Base-by-base conservation (phyloP, 805 yeast genomes). In the Yamadazyma akitaensis region DNA sequence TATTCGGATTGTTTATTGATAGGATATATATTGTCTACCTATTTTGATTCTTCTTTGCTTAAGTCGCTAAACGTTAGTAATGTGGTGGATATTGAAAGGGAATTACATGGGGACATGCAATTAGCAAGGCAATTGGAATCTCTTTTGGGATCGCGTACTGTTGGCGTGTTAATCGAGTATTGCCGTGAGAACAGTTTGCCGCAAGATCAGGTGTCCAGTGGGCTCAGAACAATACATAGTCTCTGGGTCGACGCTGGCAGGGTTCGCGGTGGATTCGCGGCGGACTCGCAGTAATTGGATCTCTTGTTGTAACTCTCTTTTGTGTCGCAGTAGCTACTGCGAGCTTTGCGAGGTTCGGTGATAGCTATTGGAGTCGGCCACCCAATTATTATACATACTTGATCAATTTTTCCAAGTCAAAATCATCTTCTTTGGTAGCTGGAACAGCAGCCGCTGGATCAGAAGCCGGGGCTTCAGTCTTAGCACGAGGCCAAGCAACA, bases 391-490 rank as follows among this genome's bases (percentile, higher is more conserved):
- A 38, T 54, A 71, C 76, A 52, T 67, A 71, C 76, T 58, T 67
- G 48, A 71, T 54, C 55, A 70, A 62, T 54, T 70, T 69, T 48
- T 71, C 76, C 46, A 71, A 62, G 48, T 71, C 76, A 51, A 71
- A 70, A 52, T 71, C 75, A 18, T 67, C 75, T 44, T 67, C 72
- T 50, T 68, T 65, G 43, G 54, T 48, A 8, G 53, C 59, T 28
- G 32, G 32, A 4, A 63, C 58, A 9, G 60, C 53, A 31, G 53
- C 19, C 5, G 19, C 31, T 14, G 62, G 56, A 2, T 61, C 56
- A 25, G 65, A 55, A 21, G 54, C 53, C 13, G 61, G 57, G n/a
- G 57, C 53, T 26, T 53, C 58, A 34, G 53, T 46, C 33, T 55
- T 54, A 38, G 61, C 58, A 42, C 71, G 60, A 32, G 75, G 75